These are phyloP conservation scores for Sclerotiophoma versabilis DNA, from an alignment of 2,329 filamentous ascomycete genomes.

Conservation along the genomic window DNA sequence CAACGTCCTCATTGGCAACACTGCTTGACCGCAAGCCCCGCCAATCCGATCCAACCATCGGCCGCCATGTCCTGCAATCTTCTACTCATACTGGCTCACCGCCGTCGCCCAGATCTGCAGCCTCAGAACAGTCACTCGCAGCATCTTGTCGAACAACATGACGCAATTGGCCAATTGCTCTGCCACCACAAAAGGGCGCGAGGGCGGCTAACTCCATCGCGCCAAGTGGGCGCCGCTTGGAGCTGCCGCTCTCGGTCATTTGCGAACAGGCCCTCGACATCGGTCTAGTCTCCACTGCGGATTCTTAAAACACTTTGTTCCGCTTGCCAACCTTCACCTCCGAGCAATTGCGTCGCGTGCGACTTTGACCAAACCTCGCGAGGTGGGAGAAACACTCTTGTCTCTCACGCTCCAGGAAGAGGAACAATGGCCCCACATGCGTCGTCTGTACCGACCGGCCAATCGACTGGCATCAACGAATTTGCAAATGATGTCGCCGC, in stretches of 20 bases:
- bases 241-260: constrained; percentile 16
- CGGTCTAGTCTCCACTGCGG: constrained; percentile 15
- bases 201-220: constrained; percentile 5
- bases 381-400: constrained; percentile 4
- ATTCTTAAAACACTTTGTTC: constrained; percentile 8
- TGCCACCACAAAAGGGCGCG: constrained; percentile 8
- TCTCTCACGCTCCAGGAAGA: background rate
- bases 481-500: constrained; percentile 35
- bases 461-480: constrained; percentile 13
- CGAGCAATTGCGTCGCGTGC: background rate
- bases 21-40: background rate
- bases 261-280: constrained; percentile 11
- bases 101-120: background rate
- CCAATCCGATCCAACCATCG: background rate
- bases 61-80: background rate
- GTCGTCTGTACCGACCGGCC: background rate
- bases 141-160: constrained; percentile 3
- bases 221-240: constrained; percentile 6
- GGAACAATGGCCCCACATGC: constrained; percentile 7
- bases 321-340: background rate
- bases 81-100: background rate
- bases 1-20: background rate
- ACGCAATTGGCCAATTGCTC: background rate
- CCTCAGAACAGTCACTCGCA: background rate
- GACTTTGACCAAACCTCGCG: background rate